These are phyloP conservation scores for Stagonosporopsis cucurbitacearum DNA, from an alignment of 2,329 filamentous ascomycete genomes.

Conservation along the genomic window DNA sequence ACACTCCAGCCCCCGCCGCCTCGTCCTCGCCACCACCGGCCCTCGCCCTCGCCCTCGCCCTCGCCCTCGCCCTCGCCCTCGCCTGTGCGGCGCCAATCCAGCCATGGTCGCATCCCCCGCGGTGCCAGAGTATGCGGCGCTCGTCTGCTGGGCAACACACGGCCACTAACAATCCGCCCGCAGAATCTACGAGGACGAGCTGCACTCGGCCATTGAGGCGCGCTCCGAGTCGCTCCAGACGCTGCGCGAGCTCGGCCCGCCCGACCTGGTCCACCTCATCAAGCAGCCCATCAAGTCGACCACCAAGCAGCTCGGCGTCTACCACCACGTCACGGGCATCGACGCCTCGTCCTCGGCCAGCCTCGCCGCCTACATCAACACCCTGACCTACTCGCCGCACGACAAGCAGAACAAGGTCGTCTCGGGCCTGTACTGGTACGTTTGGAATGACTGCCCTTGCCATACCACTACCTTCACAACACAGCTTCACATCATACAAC, in stretches of 20 bases:
- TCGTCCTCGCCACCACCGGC: too few species aligned
- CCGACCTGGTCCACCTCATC: slow-evolving; percentile 92
- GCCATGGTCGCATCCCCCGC: slow-evolving; percentile 53
- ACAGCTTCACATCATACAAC: slow-evolving; percentile 14
- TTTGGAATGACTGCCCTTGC: neutral
- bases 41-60: too few species aligned
- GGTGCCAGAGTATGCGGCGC: slow-evolving; percentile 50
- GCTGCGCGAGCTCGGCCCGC: slow-evolving; percentile 91
- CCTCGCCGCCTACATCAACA: slow-evolving; percentile 97
- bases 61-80: neutral
- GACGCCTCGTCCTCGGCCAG: slow-evolving; percentile 98
- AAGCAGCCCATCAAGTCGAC: slow-evolving; percentile 71
- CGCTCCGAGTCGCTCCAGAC: slow-evolving; percentile 86
- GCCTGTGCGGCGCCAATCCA: slow-evolving; percentile 34
- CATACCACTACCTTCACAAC: neutral
- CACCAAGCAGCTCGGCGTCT: slow-evolving; percentile 76
- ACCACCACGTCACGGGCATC: slow-evolving; percentile 96
- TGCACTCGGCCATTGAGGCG: slow-evolving; percentile 89
- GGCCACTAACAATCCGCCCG: slow-evolving; percentile 1
- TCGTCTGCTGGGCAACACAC: slow-evolving; percentile 15
- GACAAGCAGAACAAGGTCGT: slow-evolving; percentile 88
- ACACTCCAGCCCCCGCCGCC: too few species aligned
- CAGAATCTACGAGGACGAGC: slow-evolving; percentile 91
- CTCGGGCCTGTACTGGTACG: slow-evolving; percentile 91
- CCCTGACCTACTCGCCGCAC: slow-evolving; percentile 86